Percentiles rank a stretch among this genome's conserved stretches.
Evolutionary conservation across 345 rosid species (phyloP).

Genomic region (Heritiera fomes): DNA sequence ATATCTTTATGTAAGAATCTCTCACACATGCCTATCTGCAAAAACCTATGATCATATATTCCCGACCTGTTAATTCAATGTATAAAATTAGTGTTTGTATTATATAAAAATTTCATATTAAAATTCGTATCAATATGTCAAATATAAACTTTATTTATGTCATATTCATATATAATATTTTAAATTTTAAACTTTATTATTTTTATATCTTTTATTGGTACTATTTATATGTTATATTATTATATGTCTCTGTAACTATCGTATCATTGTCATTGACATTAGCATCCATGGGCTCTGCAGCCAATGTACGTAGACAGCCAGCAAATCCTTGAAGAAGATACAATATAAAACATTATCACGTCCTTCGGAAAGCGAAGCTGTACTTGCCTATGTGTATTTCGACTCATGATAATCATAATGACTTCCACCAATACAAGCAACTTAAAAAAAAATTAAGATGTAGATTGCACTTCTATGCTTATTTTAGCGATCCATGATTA

Average conservation of each 20-base stretch:
- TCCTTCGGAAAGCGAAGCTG: constrained; percentile 19
- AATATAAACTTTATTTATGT: too few relatives aligned
- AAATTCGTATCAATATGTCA: too few relatives aligned
- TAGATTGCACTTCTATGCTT: constrained; percentile 23
- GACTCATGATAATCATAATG: constrained; percentile 30
- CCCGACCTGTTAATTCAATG: too few relatives aligned
- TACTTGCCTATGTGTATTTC: constrained; percentile 24
- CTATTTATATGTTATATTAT: too few relatives aligned
- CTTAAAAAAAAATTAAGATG: neutral
- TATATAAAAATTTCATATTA: too few relatives aligned
- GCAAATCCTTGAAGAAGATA: constrained; percentile 28
- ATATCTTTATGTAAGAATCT: neutral
- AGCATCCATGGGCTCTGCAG: neutral
- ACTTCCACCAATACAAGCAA: constrained; percentile 35
- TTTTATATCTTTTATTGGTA: too few relatives aligned
- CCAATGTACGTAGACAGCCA: constrained; percentile 29
- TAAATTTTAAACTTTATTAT: too few relatives aligned
- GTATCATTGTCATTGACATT: neutral
- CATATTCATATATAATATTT: too few relatives aligned
- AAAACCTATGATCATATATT: neutral
- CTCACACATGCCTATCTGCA: neutral
- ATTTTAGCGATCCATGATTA: constrained; percentile 24
- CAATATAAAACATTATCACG: constrained; percentile 40
- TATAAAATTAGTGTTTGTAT: too few relatives aligned
- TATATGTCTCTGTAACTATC: too few relatives aligned